Percentiles rank a stretch among this genome's conserved stretches.
Evolutionary conservation across 805 yeast species (phyloP).

Genomic region (Scheffersomyces spartinae): DNA sequence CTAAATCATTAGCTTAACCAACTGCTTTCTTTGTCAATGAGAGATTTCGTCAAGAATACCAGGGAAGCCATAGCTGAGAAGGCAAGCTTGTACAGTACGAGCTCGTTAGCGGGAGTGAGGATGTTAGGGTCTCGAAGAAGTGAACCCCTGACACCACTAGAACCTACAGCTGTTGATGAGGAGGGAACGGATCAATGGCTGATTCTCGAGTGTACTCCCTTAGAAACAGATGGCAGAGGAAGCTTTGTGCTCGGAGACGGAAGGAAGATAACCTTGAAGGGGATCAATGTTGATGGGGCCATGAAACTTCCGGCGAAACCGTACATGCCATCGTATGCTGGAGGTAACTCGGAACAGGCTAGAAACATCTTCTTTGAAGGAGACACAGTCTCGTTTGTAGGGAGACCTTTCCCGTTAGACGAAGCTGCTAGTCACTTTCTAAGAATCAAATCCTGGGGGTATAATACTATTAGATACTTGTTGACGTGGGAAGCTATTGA

Average conservation of each 20-base stretch:
- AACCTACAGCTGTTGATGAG: not conserved
- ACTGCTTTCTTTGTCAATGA: too few relatives aligned
- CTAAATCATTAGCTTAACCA: too few relatives aligned
- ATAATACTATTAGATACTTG: constrained; percentile 63
- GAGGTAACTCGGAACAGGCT: constrained; percentile 22
- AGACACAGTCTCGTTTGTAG: constrained; percentile 69
- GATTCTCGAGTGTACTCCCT: constrained; percentile 10
- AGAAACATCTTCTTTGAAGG: constrained; percentile 51
- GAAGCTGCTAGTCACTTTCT: constrained; percentile 61
- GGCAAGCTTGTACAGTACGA: constrained; percentile 16
- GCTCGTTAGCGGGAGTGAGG: constrained; percentile 5
- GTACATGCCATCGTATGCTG: constrained; percentile 24
- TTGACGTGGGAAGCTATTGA: constrained; percentile 91
- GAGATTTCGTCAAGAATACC: too few relatives aligned
- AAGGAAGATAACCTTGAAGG: constrained; percentile 54
- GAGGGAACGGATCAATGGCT: constrained; percentile 1
- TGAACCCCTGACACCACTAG: constrained; percentile 4
- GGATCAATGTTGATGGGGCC: constrained; percentile 71
- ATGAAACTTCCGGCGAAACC: constrained; percentile 63
- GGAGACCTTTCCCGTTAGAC: constrained; percentile 66
- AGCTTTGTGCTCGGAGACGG: constrained; percentile 46
- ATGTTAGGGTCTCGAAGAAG: constrained; percentile 1
- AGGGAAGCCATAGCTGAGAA: constrained; percentile 21
- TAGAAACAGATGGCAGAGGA: constrained; percentile 36
- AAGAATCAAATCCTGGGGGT: constrained; percentile 72